Evolutionary conservation across 2,329 filamentous ascomycete genomes (phyloP).

Genomic region (Xylaria sp.): DNA sequence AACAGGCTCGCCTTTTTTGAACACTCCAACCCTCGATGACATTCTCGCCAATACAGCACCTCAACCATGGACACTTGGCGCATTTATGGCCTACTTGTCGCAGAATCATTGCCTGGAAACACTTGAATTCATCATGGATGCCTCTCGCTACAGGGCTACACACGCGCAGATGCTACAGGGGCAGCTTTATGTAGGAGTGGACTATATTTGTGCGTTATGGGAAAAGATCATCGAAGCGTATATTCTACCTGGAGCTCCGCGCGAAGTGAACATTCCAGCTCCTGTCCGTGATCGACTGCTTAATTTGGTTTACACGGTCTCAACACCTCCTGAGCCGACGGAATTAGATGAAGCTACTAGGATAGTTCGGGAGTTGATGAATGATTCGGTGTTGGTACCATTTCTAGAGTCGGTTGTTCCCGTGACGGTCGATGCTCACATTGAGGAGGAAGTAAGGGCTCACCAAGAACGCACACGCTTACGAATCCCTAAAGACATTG

Average conservation of each 20-base stretch:
- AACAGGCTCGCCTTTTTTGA: constrained; percentile 54
- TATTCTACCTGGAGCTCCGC: constrained; percentile 83
- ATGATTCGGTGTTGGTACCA: constrained; percentile 91
- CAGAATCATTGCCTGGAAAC: constrained; percentile 98
- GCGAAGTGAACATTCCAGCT: constrained; percentile 91
- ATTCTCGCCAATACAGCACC: constrained; percentile 88
- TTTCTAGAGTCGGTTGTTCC: constrained; percentile 79
- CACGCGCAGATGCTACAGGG: constrained; percentile 60
- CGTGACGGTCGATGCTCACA: constrained; percentile 50
- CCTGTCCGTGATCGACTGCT: constrained; percentile 86
- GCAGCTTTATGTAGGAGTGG: constrained; percentile 58
- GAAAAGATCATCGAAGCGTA: constrained; percentile 89
- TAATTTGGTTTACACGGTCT: constrained; percentile 64
- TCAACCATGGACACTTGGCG: constrained; percentile 88
- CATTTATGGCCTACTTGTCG: constrained; percentile 96
- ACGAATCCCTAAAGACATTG: constrained; percentile 52
- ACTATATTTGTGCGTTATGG: constrained; percentile 85
- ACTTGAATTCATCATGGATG: constrained; percentile 95
- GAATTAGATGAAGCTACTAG: constrained; percentile 83
- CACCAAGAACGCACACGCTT: constrained; percentile 55
- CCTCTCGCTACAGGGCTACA: constrained; percentile 80
- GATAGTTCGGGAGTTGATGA: constrained; percentile 96
- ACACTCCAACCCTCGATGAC: constrained; percentile 79
- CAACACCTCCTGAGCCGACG: constrained; percentile 77
- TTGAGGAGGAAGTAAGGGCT: constrained; percentile 53